These are phyloP conservation scores for Colletotrichum caudatum DNA, from an alignment of 2,329 filamentous ascomycete species.

Conservation along the genomic window DNA sequence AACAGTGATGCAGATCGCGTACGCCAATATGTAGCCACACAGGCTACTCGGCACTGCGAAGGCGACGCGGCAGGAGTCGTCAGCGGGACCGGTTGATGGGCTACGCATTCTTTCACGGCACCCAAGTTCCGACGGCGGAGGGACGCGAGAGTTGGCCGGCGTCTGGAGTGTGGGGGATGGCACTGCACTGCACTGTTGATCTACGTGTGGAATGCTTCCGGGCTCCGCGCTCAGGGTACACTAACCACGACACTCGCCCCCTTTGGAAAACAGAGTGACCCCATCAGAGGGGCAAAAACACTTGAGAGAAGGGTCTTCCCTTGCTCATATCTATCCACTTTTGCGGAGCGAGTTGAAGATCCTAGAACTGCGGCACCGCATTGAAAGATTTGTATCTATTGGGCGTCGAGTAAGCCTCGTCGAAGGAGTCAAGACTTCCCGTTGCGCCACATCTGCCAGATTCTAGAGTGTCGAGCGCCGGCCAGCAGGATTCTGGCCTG, in stretches of 20 bases:
- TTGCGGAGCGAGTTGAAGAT: constrained; percentile 20
- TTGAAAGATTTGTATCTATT: constrained; percentile 15
- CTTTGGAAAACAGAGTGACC: background rate
- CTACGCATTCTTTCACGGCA: constrained; percentile 14
- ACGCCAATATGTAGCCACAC: too few species aligned
- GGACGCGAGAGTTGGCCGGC: constrained; percentile 6
- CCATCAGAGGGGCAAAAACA: background rate
- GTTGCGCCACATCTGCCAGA: background rate
- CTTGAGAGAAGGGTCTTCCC: constrained; percentile 13
- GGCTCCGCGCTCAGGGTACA: background rate
- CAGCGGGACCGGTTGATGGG: constrained; percentile 18
- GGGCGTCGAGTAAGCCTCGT: constrained; percentile 13
- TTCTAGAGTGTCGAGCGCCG: background rate
- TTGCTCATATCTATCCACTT: constrained; percentile 10
- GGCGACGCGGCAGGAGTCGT: constrained; percentile 35
- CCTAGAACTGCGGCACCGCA: constrained; percentile 17
- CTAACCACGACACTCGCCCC: constrained; percentile 6
- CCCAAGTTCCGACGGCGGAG: constrained; percentile 30
- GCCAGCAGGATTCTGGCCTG: background rate
- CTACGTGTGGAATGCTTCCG: constrained; percentile 1
- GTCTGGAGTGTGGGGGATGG: constrained; percentile 10
- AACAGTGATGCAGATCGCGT: too few species aligned
- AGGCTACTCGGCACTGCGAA: constrained; percentile 30
- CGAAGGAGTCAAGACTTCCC: background rate
- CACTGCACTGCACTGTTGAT: constrained; percentile 13